Conservation (phyloP, 768 basidiomycete genomes). For the Tricholoma bakamatsutake region DNA sequence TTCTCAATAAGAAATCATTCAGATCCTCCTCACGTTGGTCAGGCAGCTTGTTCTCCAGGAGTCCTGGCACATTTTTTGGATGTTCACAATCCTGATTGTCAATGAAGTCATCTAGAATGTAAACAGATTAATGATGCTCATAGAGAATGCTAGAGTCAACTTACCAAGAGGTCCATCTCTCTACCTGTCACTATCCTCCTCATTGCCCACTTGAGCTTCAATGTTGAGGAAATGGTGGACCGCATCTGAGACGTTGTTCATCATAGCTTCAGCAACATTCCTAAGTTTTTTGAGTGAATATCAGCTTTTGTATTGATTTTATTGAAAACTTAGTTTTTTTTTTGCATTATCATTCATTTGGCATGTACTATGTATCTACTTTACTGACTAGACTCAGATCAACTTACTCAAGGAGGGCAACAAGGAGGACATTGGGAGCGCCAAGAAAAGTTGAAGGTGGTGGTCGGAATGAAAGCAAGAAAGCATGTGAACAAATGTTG, state of each 20-base stretch:
- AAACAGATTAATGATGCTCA: not conserved
- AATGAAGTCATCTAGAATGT: slow-evolving; percentile 3
- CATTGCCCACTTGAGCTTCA: not conserved
- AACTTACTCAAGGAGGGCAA: slow-evolving; percentile 1
- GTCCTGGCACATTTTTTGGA: not conserved
- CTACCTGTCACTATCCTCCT: not conserved
- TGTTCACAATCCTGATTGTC: not conserved
- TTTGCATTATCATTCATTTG: not conserved
- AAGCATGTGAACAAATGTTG: not conserved
- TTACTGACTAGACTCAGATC: not conserved
- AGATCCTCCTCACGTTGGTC: not conserved
- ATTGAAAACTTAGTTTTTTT: not conserved
- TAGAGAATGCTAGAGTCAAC: not conserved
- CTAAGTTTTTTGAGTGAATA: not conserved
- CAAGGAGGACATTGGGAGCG: not conserved
- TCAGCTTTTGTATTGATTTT: not conserved
- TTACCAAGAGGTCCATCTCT: not conserved
- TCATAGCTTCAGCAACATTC: slow-evolving; percentile 1
- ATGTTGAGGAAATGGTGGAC: not conserved
- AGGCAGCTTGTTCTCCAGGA: not conserved
- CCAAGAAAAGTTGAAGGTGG: not conserved
- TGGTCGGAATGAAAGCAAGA: not conserved
- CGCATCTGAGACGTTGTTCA: not conserved
- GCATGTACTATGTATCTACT: not conserved
- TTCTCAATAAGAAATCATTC: not conserved